These are phyloP conservation scores for Vitis labrusca DNA, from an alignment of 164 flowering plant genomes.

Conservation along the genomic window DNA sequence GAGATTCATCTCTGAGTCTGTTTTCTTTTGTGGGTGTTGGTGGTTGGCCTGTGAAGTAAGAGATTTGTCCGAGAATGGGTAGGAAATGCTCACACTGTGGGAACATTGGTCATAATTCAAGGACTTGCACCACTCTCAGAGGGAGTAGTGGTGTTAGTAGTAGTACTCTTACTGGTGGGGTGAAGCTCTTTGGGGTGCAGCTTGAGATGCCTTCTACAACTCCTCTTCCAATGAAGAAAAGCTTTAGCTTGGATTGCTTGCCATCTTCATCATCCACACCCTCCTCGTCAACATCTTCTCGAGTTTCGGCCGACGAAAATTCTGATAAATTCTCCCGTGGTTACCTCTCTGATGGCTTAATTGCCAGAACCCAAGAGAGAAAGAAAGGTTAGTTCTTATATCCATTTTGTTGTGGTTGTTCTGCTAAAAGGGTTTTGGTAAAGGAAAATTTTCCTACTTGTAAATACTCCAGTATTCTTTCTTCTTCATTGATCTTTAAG, in stretches of 20 bases:
- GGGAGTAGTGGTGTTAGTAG: neutral
- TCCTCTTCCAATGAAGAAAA: slow-evolving; percentile 13
- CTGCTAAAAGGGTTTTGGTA: too few relatives aligned
- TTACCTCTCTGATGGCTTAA: slow-evolving; percentile 15
- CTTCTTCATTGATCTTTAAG: too few relatives aligned
- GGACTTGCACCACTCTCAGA: slow-evolving; percentile 14
- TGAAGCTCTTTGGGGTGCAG: slow-evolving; percentile 28
- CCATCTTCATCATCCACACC: slow-evolving; percentile 8
- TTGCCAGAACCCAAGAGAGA: slow-evolving; percentile 10
- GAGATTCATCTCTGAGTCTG: too few relatives aligned
- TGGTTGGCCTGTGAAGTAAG: neutral
- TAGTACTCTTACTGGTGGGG: neutral
- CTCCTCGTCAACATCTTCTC: slow-evolving; percentile 12
- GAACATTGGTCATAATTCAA: slow-evolving; percentile 22
- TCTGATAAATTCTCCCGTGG: slow-evolving; percentile 4
- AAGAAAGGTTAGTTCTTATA: slow-evolving; percentile 11
- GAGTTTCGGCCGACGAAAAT: neutral
- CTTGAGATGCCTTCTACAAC: slow-evolving; percentile 3
- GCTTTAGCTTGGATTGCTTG: slow-evolving; percentile 20
- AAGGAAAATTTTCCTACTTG: neutral
- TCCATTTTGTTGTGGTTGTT: too few relatives aligned
- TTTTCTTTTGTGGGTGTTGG: neutral
- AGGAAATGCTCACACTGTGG: slow-evolving; percentile 26
- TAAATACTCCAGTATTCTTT: neutral
- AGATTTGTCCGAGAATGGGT: neutral